A percentile compares a stretch with the other conserved stretches of the same genome.
Conservation (phyloP, 1,284 basidiomycete genomes). For the Fomitopsis palustris region DNA sequence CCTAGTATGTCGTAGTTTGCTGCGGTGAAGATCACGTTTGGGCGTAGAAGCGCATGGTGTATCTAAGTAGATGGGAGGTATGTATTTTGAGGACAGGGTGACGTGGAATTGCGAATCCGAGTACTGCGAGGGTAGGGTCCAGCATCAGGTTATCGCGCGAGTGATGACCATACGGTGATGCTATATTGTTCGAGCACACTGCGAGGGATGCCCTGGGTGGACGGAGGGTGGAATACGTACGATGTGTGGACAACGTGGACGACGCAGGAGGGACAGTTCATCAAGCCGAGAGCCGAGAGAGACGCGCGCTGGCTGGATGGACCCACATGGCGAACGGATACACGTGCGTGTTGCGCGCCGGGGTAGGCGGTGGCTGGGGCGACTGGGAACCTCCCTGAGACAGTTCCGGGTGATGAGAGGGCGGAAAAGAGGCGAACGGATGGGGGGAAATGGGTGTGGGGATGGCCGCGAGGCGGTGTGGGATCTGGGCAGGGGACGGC, state of each 20-base stretch:
- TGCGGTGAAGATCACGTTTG: conserved; percentile 5
- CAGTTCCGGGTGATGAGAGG: not conserved
- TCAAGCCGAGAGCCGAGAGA: not conserved
- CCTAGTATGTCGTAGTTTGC: conserved; percentile 1
- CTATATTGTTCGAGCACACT: not conserved
- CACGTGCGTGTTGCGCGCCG: not conserved
- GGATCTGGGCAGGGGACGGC: not conserved
- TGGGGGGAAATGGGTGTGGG: not conserved
- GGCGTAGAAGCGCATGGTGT: not conserved
- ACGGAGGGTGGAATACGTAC: not conserved
- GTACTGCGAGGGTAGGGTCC: not conserved
- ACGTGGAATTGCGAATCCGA: not conserved
- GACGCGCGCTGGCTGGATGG: not conserved
- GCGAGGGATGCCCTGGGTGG: not conserved
- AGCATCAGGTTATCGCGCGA: not conserved
- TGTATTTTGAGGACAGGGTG: conserved; percentile 9
- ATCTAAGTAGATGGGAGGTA: not conserved
- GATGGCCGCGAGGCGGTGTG: conserved; percentile 1
- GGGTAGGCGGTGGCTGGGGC: not conserved
- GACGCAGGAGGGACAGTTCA: not conserved
- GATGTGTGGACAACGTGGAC: not conserved
- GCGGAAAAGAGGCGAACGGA: not conserved
- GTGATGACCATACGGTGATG: not conserved
- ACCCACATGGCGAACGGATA: not conserved
- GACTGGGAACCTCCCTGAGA: not conserved